Evolutionary conservation across 768 basidiomycete genomes (phyloP).

Genomic region (Agrocybe chaxingu): DNA sequence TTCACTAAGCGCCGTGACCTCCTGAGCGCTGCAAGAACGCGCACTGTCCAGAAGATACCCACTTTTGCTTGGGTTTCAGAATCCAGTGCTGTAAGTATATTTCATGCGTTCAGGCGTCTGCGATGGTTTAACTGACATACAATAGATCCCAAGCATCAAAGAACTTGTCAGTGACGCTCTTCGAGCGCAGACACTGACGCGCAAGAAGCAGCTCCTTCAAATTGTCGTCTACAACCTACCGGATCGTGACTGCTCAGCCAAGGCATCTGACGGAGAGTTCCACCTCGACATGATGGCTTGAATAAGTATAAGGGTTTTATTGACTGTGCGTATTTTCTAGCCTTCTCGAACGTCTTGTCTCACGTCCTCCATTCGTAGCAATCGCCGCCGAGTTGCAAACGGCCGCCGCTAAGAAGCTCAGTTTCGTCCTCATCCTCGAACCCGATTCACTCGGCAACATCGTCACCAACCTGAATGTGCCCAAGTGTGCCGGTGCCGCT

Average conservation of each 20-base stretch:
- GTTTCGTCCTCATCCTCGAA: conserved; percentile 26
- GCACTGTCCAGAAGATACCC: conserved; percentile 14
- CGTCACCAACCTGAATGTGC: conserved; percentile 23
- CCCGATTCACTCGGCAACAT: conserved; percentile 31
- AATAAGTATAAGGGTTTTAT: conserved; percentile 29
- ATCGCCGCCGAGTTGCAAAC: conserved; percentile 17
- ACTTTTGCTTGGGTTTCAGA: conserved; percentile 19
- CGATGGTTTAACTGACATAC: background rate
- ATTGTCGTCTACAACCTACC: conserved; percentile 55
- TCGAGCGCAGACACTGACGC: conserved; percentile 30
- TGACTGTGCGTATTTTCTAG: conserved; percentile 12
- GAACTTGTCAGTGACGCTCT: conserved; percentile 2
- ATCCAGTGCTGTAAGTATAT: background rate
- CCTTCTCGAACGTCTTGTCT: background rate
- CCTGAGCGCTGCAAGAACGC: conserved; percentile 14
- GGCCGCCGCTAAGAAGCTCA: conserved; percentile 17
- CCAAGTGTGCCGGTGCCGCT: conserved; percentile 29
- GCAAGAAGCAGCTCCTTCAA: conserved; percentile 43
- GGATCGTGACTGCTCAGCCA: conserved; percentile 60
- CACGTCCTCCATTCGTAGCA: background rate
- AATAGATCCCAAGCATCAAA: conserved; percentile 2
- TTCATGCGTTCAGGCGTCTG: background rate
- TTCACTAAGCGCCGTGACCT: conserved; percentile 10
- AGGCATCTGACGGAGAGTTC: conserved; percentile 48
- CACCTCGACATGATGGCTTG: conserved; percentile 23